A percentile compares a stretch with the other conserved stretches of the same genome.
Evolutionary conservation across 805 yeast species (phyloP).

Genomic region (Candida coquimbonensis): DNA sequence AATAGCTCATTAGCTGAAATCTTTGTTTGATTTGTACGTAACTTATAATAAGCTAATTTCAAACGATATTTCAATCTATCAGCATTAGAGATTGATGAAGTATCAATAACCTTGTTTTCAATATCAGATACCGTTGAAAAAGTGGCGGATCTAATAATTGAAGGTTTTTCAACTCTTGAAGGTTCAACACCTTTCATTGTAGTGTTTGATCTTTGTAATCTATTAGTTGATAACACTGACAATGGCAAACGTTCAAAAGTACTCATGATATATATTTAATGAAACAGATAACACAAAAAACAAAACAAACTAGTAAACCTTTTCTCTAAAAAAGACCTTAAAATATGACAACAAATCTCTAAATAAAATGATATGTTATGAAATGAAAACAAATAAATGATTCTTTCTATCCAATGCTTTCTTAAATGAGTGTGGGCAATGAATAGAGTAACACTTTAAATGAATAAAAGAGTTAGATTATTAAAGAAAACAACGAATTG

Average conservation of each 20-base stretch:
- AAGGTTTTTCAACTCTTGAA: not conserved
- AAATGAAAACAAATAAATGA: no score
- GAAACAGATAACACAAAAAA: no score
- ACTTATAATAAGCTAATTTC: constrained; percentile 46
- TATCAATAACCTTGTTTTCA: no score
- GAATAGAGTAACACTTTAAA: no score
- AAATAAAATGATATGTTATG: no score
- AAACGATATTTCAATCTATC: constrained; percentile 39
- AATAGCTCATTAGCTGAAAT: constrained; percentile 27
- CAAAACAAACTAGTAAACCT: not conserved
- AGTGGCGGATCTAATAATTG: not conserved
- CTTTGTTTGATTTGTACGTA: constrained; percentile 38
- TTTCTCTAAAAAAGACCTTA: no score
- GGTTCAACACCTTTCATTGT: constrained; percentile 1
- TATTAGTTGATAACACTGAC: constrained; percentile 14
- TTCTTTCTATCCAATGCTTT: no score
- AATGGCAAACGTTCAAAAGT: constrained; percentile 18
- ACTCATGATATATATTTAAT: constrained; percentile 8
- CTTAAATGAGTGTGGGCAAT: no score
- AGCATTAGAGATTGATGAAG: constrained; percentile 23
- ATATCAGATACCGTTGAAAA: not conserved
- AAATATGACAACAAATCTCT: no score
- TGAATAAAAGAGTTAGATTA: no score
- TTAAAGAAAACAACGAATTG: not conserved
- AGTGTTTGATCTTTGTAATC: constrained; percentile 7